These are phyloP conservation scores for Fusarium sp. DNA, from an alignment of 2,329 filamentous ascomycete genomes.

Conservation along the genomic window DNA sequence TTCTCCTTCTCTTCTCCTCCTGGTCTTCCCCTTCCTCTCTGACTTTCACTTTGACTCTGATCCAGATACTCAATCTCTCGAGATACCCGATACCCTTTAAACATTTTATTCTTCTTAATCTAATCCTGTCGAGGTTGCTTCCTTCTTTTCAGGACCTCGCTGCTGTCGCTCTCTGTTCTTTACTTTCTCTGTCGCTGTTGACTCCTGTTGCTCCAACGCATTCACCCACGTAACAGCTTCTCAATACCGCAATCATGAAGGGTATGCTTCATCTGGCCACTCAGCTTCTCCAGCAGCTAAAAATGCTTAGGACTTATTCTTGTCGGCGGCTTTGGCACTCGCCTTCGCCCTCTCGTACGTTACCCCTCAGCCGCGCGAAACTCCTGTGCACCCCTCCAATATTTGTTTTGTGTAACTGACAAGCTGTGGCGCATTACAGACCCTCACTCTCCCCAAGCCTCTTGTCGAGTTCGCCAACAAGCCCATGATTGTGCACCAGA, in stretches of 20 bases:
- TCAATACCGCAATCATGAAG: conserved; percentile 51
- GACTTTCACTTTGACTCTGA: conserved; percentile 33
- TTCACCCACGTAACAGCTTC: conserved; percentile 35
- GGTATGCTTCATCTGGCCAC: conserved; percentile 43
- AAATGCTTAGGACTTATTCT: conserved; percentile 86
- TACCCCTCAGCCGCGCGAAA: conserved; percentile 25
- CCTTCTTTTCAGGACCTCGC: conserved; percentile 41
- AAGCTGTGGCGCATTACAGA: conserved; percentile 64
- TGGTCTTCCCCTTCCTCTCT: conserved; percentile 21
- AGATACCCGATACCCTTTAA: conserved; percentile 36
- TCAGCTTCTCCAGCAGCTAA: conserved; percentile 31
- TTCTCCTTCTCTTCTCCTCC: conserved; percentile 18
- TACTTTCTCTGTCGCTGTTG: conserved; percentile 36
- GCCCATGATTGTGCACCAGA: conserved; percentile 99
- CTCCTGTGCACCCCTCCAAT: conserved; percentile 20
- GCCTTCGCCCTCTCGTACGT: conserved; percentile 92
- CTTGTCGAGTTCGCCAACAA: conserved; percentile 99
- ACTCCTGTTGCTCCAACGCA: conserved; percentile 32
- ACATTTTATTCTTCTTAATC: conserved; percentile 37
- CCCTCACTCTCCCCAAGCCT: conserved; percentile 95
- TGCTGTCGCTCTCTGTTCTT: conserved; percentile 39
- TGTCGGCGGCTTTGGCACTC: conserved; percentile 98
- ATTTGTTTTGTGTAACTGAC: conserved; percentile 35
- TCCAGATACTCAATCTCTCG: conserved; percentile 26
- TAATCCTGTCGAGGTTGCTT: conserved; percentile 44